Evolutionary conservation across 2,329 filamentous ascomycete genomes (phyloP).

Genomic region (Reticulascus tulasneorum): DNA sequence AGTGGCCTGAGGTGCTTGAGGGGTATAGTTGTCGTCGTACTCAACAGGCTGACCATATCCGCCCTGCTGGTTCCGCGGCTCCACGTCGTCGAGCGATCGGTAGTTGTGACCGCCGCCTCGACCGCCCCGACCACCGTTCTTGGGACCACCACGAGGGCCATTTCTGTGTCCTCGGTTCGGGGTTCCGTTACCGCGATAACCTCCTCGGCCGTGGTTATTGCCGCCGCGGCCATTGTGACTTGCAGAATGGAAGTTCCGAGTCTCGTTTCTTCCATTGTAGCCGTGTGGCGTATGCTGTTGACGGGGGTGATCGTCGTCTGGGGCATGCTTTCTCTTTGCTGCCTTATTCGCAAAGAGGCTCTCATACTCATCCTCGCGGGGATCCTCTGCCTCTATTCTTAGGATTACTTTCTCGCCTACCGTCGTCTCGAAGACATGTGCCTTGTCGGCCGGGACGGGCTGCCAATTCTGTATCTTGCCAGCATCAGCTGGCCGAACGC

Average conservation of each 20-base stretch:
- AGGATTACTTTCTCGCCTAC: conserved; percentile 85
- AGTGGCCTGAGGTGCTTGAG: conserved; percentile 19
- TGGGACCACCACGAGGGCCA: conserved; percentile 34
- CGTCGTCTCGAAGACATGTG: conserved; percentile 73
- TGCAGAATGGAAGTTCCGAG: conserved; percentile 39
- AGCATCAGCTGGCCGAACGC: conserved; percentile 74
- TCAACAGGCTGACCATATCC: conserved; percentile 39
- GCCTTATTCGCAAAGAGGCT: conserved; percentile 57
- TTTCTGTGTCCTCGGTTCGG: conserved; percentile 33
- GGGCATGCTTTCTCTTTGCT: conserved; percentile 55
- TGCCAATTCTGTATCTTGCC: conserved; percentile 81
- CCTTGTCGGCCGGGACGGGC: conserved; percentile 64
- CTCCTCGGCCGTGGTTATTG: conserved; percentile 31
- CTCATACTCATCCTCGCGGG: conserved; percentile 59
- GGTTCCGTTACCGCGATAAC: conserved; percentile 34
- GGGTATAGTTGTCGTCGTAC: conserved; percentile 39
- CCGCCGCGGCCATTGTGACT: conserved; percentile 39
- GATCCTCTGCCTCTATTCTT: conserved; percentile 70
- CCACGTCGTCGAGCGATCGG: conserved; percentile 64
- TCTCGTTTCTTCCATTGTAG: conserved; percentile 33
- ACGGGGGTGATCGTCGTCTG: conserved; percentile 20
- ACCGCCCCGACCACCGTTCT: conserved; percentile 40
- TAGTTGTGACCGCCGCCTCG: conserved; percentile 52
- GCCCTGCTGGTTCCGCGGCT: conserved; percentile 41
- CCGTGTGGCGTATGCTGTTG: conserved; percentile 23